Evolutionary conservation across 2,329 filamentous ascomycete species (phyloP).

Genomic region (Volutella citrinella): DNA sequence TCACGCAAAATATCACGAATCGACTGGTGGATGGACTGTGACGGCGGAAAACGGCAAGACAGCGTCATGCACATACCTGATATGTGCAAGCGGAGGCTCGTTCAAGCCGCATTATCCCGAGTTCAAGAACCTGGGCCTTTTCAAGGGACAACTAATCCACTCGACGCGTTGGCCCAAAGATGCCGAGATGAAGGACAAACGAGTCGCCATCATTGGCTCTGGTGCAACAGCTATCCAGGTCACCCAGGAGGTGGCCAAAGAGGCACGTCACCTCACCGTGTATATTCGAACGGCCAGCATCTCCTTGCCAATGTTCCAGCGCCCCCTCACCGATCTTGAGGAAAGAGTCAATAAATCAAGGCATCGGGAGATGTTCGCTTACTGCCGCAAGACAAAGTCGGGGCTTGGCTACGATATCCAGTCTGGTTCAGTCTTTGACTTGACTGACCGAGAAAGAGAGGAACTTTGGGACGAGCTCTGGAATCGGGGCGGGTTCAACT

Average conservation of each 20-base stretch:
- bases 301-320: conserved; percentile 56
- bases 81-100: conserved; percentile 45
- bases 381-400: conserved; percentile 13
- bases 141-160: conserved; percentile 27
- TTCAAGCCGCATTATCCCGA: conserved; percentile 38
- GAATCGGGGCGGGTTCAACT: conserved; percentile 43
- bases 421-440: conserved; percentile 11
- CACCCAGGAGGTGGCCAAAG: conserved; percentile 31
- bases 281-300: conserved; percentile 59
- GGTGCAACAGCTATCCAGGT: conserved; percentile 30
- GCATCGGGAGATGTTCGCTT: conserved; percentile 24
- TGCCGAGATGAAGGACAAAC: conserved; percentile 19
- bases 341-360: conserved; percentile 36
- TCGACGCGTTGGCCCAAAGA: conserved; percentile 24
- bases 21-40: conserved; percentile 39
- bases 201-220: conserved; percentile 29
- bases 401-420: conserved; percentile 9
- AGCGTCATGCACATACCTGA: conserved; percentile 40
- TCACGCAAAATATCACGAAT: conserved; percentile 3
- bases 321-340: conserved; percentile 41
- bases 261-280: conserved; percentile 36
- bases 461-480: conserved; percentile 43
- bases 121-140: conserved; percentile 31
- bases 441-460: conserved; percentile 38
- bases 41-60: conserved; percentile 36